A percentile compares a stretch with the other conserved stretches of the same genome.
phyloP scores from a whole-genome alignment of 305 asterid species.

The Fraxinus floribunda region DNA sequence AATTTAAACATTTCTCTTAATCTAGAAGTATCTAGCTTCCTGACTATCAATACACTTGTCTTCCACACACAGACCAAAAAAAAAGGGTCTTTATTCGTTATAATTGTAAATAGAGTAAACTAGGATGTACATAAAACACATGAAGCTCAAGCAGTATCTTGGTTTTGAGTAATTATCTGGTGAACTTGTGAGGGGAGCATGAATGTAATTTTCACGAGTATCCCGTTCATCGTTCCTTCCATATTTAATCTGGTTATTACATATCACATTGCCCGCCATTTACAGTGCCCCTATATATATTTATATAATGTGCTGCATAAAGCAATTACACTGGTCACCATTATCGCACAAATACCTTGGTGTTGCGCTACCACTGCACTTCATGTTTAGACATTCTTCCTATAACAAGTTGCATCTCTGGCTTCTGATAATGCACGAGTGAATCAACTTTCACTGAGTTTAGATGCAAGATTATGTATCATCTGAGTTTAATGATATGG shows the following conservation, averaged over 20 bases:
- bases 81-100: neutral
- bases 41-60: neutral
- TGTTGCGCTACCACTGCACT: neutral
- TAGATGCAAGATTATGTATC: neutral
- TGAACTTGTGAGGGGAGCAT: neutral
- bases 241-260: neutral
- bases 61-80: neutral
- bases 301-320: neutral
- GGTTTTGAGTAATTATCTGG: neutral
- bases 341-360: neutral
- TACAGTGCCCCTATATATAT: neutral
- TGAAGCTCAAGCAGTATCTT: neutral
- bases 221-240: neutral
- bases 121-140: neutral
- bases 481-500: neutral
- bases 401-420: neutral
- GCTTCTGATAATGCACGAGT: neutral
- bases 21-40: neutral
- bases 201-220: neutral
- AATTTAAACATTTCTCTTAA: neutral
- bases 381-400: neutral
- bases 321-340: neutral
- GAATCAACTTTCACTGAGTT: neutral
- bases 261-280: neutral
- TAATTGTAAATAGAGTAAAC: neutral